Evolutionary conservation across 306 rosid genomes (phyloP), one percentile per base, ranked within the genome.

Genomic region (Urtica urens): DNA sequence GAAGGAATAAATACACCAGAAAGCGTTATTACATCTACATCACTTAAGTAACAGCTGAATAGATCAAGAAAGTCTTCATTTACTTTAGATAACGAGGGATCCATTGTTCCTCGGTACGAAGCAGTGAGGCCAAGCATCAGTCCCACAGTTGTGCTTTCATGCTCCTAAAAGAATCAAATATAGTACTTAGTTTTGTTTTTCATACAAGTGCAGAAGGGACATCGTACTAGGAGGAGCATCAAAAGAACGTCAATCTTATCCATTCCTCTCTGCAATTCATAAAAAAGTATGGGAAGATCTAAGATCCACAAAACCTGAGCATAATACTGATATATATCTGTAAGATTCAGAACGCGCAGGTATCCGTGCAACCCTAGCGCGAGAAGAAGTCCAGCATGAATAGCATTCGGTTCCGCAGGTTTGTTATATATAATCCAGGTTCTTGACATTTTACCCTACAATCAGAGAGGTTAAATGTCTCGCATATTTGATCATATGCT

Each of bases 401-500:
- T 62, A 59, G 95, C 79, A 69, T 67, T 90, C 48, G 95, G 90
- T 49, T 81, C 95, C 66, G 67, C 88, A 30, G 95, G 90, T 71
- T 57, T 84, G 71, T 84, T 84, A 62, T 84, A 90, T 62, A 72
- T 64, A 53, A 90, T 77, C 97, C 95, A 84, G 51, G 93, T 84
- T 65, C 95, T 88, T 38, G 97, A 73, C 96, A 87, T 83, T 76
- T 82, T 83, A 34, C 96, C 96, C 96, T 87, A 81, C 64, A 75
- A 53, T 71, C 45, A 49, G 28, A 60, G 20, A 75, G 37, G 23
- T 39, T 51, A 50, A 23, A 34, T 42, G 57, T 62, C 60, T 38
- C 58, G 47, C 48, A 43, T 7, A 44, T 51, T 25, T 49, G 41
- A 42, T 44, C 66, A 48, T 23, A 28, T 25, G 28, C 41, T 33